These are phyloP conservation scores for Populus euphratica DNA, from an alignment of 345 rosid genomes.

Conservation along the genomic window DNA sequence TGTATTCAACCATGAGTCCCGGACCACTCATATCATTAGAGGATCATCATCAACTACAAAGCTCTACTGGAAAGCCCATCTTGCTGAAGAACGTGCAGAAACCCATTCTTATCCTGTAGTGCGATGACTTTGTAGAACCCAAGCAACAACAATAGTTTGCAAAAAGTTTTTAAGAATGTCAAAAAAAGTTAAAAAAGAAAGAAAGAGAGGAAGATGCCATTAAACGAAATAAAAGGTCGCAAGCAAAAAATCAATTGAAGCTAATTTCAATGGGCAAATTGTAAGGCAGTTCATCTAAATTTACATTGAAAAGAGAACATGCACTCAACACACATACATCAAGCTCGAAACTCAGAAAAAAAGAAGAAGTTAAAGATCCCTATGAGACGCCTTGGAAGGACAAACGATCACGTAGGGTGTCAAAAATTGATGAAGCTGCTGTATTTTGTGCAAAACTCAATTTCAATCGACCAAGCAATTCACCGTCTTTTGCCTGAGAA, in stretches of 20 bases:
- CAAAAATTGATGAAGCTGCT: conserved; percentile 77
- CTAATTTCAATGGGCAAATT: background rate
- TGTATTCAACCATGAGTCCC: background rate
- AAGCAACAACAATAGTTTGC: no score
- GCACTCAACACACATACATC: conserved; percentile 7
- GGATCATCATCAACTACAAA: background rate
- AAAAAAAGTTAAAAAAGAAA: no score
- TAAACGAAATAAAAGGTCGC: background rate
- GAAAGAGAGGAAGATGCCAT: no score
- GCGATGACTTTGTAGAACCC: background rate
- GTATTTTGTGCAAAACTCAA: conserved; percentile 80
- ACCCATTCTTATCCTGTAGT: no score
- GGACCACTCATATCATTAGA: background rate
- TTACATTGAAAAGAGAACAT: background rate
- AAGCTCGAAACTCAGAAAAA: background rate
- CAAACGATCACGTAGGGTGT: conserved; percentile 68
- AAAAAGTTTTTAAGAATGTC: background rate
- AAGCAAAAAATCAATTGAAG: background rate
- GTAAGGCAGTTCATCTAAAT: background rate
- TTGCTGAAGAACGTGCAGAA: background rate
- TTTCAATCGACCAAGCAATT: conserved; percentile 79
- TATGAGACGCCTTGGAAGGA: conserved; percentile 80
- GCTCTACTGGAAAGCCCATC: background rate
- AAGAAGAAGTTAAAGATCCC: background rate
- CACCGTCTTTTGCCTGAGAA: conserved; percentile 88